A percentile compares a stretch with the other conserved stretches of the same genome.
Conservation (phyloP, 371 early-diverging fungal genomes). For the Circinella umbellata region DNA sequence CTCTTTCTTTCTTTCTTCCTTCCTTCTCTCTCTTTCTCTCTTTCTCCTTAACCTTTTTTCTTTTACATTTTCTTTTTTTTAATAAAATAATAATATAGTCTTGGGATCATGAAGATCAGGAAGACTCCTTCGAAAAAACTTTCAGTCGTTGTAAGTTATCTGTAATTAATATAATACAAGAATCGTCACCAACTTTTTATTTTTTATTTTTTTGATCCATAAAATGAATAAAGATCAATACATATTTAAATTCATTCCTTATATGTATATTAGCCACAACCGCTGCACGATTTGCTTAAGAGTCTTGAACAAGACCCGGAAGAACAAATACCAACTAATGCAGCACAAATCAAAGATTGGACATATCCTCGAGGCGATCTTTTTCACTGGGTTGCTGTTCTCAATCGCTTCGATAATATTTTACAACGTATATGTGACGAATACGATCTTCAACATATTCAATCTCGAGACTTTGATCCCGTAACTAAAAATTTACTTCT, state of each 20-base stretch:
- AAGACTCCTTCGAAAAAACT: conserved; percentile 71
- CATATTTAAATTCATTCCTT: not conserved
- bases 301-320: conserved; percentile 59
- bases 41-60: too few species aligned
- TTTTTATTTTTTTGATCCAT: not conserved
- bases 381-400: conserved; percentile 92
- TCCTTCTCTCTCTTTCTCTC: not conserved
- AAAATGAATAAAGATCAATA: too few species aligned
- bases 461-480: conserved; percentile 59
- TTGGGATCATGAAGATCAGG: conserved; percentile 68
- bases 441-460: conserved; percentile 67
- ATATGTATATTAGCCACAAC: conserved; percentile 48
- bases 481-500: conserved; percentile 64
- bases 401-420: conserved; percentile 91
- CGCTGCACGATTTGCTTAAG: conserved; percentile 61
- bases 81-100: conserved; percentile 14
- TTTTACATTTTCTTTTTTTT: too few species aligned
- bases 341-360: conserved; percentile 69
- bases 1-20: not conserved
- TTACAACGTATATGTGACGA: conserved; percentile 69
- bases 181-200: not conserved
- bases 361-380: conserved; percentile 88
- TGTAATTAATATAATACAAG: not conserved
- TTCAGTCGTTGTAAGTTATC: conserved; percentile 59
- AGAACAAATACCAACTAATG: conserved; percentile 57